Evolutionary conservation across 352 stramenopile species (phyloP).

Genomic region (Phytopythium vexans): DNA sequence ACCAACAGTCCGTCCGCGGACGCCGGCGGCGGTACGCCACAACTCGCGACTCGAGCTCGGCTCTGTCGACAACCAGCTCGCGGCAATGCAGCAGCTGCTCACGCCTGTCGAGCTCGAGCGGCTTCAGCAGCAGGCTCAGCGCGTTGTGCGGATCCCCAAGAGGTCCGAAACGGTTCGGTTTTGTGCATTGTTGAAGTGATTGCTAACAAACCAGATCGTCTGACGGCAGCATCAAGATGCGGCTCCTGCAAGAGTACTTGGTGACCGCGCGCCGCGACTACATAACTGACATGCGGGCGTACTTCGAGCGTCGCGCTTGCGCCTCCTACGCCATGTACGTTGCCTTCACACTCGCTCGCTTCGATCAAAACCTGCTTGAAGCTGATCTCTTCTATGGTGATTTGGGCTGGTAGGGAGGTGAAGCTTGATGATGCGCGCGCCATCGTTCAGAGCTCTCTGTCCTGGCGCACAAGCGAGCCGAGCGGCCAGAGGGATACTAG

Average conservation of each 20-base stretch:
- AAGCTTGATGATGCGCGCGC: slow-evolving; percentile 65
- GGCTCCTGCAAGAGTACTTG: slow-evolving; percentile 49
- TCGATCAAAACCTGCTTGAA: neutral
- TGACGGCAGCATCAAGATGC: slow-evolving; percentile 50
- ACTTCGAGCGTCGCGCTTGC: slow-evolving; percentile 46
- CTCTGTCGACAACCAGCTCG: slow-evolving; percentile 60
- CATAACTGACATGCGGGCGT: slow-evolving; percentile 35
- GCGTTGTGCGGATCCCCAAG: slow-evolving; percentile 70
- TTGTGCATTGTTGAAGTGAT: neutral
- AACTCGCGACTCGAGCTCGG: slow-evolving; percentile 22
- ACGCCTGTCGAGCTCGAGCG: slow-evolving; percentile 77
- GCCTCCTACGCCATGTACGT: slow-evolving; percentile 48
- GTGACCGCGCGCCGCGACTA: slow-evolving; percentile 35
- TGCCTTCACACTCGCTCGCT: too few relatives aligned
- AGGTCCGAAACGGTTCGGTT: slow-evolving; percentile 20
- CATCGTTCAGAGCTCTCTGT: slow-evolving; percentile 60
- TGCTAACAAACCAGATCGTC: neutral
- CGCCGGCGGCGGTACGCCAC: neutral
- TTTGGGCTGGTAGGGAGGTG: slow-evolving; percentile 30
- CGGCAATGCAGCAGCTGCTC: slow-evolving; percentile 72
- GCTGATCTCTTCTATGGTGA: neutral
- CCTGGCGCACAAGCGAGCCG: slow-evolving; percentile 22
- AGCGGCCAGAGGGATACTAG: slow-evolving; percentile 6
- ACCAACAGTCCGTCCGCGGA: neutral
- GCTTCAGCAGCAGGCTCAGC: slow-evolving; percentile 50